phyloP scores from a whole-genome alignment of 2,329 filamentous ascomycete species.

The Ophiostoma novo-ulmi region DNA sequence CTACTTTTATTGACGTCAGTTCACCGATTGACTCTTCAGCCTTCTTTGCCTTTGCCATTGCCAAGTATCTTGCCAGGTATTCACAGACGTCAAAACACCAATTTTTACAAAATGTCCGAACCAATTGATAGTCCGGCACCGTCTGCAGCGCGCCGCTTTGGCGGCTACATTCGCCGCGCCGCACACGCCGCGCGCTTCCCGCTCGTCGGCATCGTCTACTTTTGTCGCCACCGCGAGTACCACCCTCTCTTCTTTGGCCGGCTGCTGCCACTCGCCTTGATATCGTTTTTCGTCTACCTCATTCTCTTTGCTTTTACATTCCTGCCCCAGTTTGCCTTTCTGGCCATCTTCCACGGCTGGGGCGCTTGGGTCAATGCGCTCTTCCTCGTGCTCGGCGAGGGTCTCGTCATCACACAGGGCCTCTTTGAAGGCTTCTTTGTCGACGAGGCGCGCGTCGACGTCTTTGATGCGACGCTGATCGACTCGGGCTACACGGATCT shows the following conservation, averaged over 20 bases:
- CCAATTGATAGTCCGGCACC: slow-evolving; percentile 8
- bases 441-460: slow-evolving; percentile 70
- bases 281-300: slow-evolving; percentile 77
- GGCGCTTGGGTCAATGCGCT: slow-evolving; percentile 87
- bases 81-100: not conserved
- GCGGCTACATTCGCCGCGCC: slow-evolving; percentile 23
- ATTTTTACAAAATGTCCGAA: not conserved
- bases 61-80: not conserved
- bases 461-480: slow-evolving; percentile 78
- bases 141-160: slow-evolving; percentile 17
- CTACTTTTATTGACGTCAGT: not conserved
- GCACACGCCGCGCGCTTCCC: slow-evolving; percentile 49
- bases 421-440: slow-evolving; percentile 79
- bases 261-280: slow-evolving; percentile 72
- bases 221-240: slow-evolving; percentile 68
- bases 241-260: slow-evolving; percentile 75
- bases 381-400: slow-evolving; percentile 80
- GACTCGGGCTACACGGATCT: slow-evolving; percentile 66
- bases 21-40: not conserved
- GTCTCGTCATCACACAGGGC: slow-evolving; percentile 62
- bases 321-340: slow-evolving; percentile 80
- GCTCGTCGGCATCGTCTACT: slow-evolving; percentile 74
- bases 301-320: slow-evolving; percentile 85
- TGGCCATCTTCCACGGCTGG: slow-evolving; percentile 81
- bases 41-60: not conserved